phyloP scores from a whole-genome alignment of 1,139 yeast genomes.

The Sporopachydermia cereana region DNA sequence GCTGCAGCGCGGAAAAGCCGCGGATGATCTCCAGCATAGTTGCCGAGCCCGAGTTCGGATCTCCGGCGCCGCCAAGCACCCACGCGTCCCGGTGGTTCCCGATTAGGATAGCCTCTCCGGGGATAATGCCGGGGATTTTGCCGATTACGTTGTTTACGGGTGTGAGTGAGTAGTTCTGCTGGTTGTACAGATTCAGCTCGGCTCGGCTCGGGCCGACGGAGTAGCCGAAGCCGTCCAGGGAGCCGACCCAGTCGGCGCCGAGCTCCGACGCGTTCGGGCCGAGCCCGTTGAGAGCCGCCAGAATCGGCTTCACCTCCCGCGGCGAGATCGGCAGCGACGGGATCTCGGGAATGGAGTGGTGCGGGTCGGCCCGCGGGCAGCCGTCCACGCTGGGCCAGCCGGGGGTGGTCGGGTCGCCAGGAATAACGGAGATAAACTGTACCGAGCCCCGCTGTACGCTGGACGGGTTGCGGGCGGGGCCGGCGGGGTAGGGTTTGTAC shows the following conservation, averaged over 20 bases:
- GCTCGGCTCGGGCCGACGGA: conserved; percentile 50
- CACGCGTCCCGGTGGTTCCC: conserved; percentile 70
- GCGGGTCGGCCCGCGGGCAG: conserved; percentile 37
- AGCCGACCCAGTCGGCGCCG: conserved; percentile 36
- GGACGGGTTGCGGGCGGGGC: conserved; percentile 59
- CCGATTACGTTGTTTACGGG: conserved; percentile 54
- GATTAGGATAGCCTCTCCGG: conserved; percentile 40
- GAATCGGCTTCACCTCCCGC: conserved; percentile 44
- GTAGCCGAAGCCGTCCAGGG: conserved; percentile 36
- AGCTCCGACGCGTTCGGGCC: conserved; percentile 28
- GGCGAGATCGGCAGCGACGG: conserved; percentile 55
- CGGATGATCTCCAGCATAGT: conserved; percentile 46
- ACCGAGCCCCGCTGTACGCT: conserved; percentile 77
- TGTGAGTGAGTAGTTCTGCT: conserved; percentile 45
- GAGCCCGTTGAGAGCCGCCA: conserved; percentile 40
- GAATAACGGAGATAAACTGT: conserved; percentile 59
- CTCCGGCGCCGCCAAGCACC: conserved; percentile 64
- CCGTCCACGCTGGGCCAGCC: conserved; percentile 60
- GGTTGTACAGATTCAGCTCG: conserved; percentile 37
- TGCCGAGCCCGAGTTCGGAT: conserved; percentile 60
- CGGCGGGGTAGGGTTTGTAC: conserved; percentile 47
- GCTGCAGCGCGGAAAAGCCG: conserved; percentile 36
- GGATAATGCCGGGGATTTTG: conserved; percentile 37
- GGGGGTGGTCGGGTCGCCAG: conserved; percentile 90
- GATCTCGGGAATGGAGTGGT: conserved; percentile 39